These are phyloP conservation scores for Botryosphaeria dothidea DNA, from an alignment of 2,329 filamentous ascomycete genomes.

Conservation along the genomic window DNA sequence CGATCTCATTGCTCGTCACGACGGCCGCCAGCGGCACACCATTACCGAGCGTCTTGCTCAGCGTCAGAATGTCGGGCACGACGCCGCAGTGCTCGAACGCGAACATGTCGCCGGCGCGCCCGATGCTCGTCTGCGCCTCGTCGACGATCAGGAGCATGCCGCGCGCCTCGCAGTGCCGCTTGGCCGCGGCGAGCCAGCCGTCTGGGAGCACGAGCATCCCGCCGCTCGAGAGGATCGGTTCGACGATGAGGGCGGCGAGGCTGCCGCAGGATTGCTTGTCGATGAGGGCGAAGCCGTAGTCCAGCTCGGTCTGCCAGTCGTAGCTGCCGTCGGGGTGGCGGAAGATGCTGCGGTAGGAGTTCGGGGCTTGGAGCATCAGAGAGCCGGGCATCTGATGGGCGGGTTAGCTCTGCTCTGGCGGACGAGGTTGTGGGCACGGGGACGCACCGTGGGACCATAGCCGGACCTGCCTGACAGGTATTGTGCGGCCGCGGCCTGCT, in stretches of 20 bases:
- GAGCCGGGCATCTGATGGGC: constrained; percentile 54
- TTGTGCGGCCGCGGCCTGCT: constrained; percentile 50
- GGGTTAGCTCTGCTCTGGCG: neutral
- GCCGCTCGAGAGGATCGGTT: constrained; percentile 60
- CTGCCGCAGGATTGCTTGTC: constrained; percentile 62
- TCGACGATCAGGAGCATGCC: constrained; percentile 40
- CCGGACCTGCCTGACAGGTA: constrained; percentile 56
- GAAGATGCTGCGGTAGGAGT: constrained; percentile 64
- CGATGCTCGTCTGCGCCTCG: constrained; percentile 40
- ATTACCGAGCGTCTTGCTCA: constrained; percentile 64
- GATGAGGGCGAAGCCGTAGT: constrained; percentile 63
- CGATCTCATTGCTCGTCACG: constrained; percentile 57
- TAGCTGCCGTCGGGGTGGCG: constrained; percentile 60
- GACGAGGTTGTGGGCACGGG: neutral
- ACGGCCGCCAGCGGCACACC: constrained; percentile 62
- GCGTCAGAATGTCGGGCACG: constrained; percentile 56
- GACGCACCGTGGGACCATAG: constrained; percentile 37
- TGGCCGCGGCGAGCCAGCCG: constrained; percentile 61
- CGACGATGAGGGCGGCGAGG: constrained; percentile 63
- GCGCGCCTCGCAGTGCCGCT: constrained; percentile 39
- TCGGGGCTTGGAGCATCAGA: constrained; percentile 59
- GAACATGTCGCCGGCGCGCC: constrained; percentile 34
- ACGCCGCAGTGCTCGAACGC: constrained; percentile 30
- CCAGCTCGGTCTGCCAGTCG: constrained; percentile 66
- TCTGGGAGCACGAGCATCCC: constrained; percentile 61